These are phyloP conservation scores for Apophysomyces variabilis DNA, from an alignment of 371 early-diverging fungal species.

Conservation along the genomic window DNA sequence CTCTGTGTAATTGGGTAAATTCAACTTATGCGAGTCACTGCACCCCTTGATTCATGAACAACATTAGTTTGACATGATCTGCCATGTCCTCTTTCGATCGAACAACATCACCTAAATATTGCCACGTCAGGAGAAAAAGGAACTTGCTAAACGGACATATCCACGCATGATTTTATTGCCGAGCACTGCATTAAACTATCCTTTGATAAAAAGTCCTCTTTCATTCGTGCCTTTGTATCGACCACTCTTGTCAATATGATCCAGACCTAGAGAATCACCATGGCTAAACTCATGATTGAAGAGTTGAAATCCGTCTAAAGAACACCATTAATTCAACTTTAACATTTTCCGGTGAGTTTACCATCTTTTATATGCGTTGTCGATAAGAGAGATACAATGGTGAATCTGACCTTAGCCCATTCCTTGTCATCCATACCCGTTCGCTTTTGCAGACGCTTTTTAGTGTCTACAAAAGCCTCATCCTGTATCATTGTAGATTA, in stretches of 20 bases:
- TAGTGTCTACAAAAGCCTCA: constrained; percentile 69
- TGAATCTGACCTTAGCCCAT: constrained; percentile 68
- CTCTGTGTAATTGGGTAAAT: too few relatives aligned
- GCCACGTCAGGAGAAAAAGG: not conserved
- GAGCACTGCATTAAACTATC: not conserved
- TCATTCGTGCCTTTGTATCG: constrained; percentile 16
- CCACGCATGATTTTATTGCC: not conserved
- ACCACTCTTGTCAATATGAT: constrained; percentile 63
- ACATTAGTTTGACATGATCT: too few relatives aligned
- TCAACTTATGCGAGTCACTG: too few relatives aligned
- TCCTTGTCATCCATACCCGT: constrained; percentile 80
- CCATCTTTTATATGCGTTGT: constrained; percentile 36
- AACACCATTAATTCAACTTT: not conserved
- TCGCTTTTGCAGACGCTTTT: constrained; percentile 63
- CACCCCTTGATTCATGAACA: too few relatives aligned
- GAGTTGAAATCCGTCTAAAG: constrained; percentile 1
- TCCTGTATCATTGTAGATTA: constrained; percentile 29
- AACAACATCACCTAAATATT: too few relatives aligned
- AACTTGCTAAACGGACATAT: not conserved
- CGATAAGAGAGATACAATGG: constrained; percentile 29
- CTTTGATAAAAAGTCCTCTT: constrained; percentile 7
- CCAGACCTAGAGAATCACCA: constrained; percentile 61
- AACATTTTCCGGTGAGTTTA: constrained; percentile 15
- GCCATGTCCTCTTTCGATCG: too few relatives aligned
- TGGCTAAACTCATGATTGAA: constrained; percentile 29